Percentiles rank a stretch among this genome's conserved stretches.
phyloP scores from a whole-genome alignment of 2,329 filamentous ascomycete genomes.

The Graphiopsis chlorocephala region DNA sequence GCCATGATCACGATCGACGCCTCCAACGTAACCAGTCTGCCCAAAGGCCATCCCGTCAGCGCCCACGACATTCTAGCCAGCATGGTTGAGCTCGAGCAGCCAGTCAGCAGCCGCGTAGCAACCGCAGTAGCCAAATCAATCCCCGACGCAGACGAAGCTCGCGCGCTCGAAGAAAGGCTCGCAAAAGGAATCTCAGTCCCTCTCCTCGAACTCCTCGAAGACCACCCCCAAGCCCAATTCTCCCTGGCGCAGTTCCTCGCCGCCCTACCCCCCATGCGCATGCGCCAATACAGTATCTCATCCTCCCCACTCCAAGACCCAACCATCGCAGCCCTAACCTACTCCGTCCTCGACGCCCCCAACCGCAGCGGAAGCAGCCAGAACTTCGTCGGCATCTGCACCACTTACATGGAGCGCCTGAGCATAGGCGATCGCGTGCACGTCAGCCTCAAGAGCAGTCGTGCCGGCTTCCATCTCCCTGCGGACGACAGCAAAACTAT shows the following conservation, averaged over 20 bases:
- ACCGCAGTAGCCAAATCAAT: slow-evolving; percentile 48
- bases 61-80: slow-evolving; percentile 62
- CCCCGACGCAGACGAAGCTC: slow-evolving; percentile 16
- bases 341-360: slow-evolving; percentile 46
- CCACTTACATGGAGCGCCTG: slow-evolving; percentile 39
- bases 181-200: background rate
- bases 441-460: slow-evolving; percentile 36
- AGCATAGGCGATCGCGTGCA: slow-evolving; percentile 54
- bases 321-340: slow-evolving; percentile 38
- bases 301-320: slow-evolving; percentile 37
- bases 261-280: slow-evolving; percentile 70
- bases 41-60: slow-evolving; percentile 57
- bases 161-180: background rate
- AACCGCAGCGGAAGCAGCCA: slow-evolving; percentile 47
- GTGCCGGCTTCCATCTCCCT: slow-evolving; percentile 49
- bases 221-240: slow-evolving; percentile 56
- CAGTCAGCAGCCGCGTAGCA: slow-evolving; percentile 28
- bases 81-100: slow-evolving; percentile 69
- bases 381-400: slow-evolving; percentile 38
- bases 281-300: slow-evolving; percentile 26
- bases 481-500: slow-evolving; percentile 43
- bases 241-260: slow-evolving; percentile 64
- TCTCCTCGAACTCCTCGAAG: slow-evolving; percentile 65
- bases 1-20: slow-evolving; percentile 37
- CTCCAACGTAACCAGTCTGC: slow-evolving; percentile 65